Conservation (phyloP, 345 rosid species). For the Sisymbrium irio region DNA sequence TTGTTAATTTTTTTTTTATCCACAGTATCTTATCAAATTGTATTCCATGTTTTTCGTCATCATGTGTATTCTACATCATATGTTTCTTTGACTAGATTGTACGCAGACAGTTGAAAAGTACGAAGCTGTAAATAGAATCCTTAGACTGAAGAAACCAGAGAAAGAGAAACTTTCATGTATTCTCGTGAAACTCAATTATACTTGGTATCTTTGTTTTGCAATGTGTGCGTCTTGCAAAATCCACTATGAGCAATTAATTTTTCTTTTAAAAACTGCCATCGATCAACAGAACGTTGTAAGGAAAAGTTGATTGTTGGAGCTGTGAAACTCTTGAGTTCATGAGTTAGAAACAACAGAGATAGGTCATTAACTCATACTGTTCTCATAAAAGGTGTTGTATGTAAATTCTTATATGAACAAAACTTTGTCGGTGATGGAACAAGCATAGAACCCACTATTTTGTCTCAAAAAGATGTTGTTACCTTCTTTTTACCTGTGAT, state of each 20-base stretch:
- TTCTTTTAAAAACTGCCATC: no score
- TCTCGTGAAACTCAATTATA: background rate
- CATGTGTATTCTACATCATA: no score
- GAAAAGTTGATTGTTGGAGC: background rate
- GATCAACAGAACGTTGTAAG: no score
- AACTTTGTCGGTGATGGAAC: constrained; percentile 22
- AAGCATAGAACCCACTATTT: background rate
- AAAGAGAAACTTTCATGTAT: background rate
- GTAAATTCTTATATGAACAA: background rate
- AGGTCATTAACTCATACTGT: background rate
- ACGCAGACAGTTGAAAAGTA: no score
- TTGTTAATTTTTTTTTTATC: constrained; percentile 13
- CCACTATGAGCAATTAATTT: background rate
- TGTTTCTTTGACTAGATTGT: no score
- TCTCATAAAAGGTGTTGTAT: background rate
- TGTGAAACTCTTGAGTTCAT: constrained; percentile 4
- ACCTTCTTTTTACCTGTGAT: constrained; percentile 18
- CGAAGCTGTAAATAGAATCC: no score
- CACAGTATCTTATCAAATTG: background rate
- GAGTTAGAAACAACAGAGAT: background rate
- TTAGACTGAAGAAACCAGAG: no score
- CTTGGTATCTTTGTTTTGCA: background rate
- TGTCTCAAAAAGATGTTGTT: constrained; percentile 5
- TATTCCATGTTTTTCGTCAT: background rate
- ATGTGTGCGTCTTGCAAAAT: background rate